Evolutionary conservation across 192 early-diverging fungal species (phyloP), one percentile per base, ranked within the genome.

Genomic region (Backusella morwellensis): DNA sequence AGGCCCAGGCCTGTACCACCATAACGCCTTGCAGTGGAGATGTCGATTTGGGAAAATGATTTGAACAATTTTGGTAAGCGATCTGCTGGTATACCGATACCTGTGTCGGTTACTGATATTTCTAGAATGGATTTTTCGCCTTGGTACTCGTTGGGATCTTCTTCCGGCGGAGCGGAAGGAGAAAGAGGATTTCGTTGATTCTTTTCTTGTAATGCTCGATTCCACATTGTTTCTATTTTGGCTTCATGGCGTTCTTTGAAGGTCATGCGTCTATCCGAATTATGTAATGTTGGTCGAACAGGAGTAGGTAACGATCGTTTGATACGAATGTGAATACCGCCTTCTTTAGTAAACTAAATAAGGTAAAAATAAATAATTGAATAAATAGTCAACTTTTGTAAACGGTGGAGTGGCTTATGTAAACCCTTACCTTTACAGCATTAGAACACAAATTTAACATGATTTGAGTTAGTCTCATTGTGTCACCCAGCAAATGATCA

Each of bases 1-100:
- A 92, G 84, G 4, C 91, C 91, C 21, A 92, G 79, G 14, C 91
- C 91, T 2, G 91, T 91, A 41, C 89, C 89, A 35, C 85, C 89
- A 41, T 86, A 89, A 29, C 84, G 79, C 42, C 88, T 75, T n/a
- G 88, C 85, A 4, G 86, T 86, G n/a, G 88, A 90, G 35, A 85
- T 81, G 35, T 92, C 88, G 23, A 91, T 85, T 67, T 91, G 91
- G 8, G 88, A 91, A 54, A 92, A 92, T 12, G 88, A 85, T 17
- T 87, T 85, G 81, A 92, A 92, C 14, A 92, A 78, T 38, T 86
- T 84, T 52, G 86, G 85, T n/a, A 91, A 80, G 17, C 82, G 75
- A 44, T 88, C 82, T 8, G 83, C 66, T 1, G 89, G 85, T 40
- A 91, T 91, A 19, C 90, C 90, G 21, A 91, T 90, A 7, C 90